Evolutionary conservation across 2,329 filamentous ascomycete genomes (phyloP).

Genomic region (Diaporthe sp.): DNA sequence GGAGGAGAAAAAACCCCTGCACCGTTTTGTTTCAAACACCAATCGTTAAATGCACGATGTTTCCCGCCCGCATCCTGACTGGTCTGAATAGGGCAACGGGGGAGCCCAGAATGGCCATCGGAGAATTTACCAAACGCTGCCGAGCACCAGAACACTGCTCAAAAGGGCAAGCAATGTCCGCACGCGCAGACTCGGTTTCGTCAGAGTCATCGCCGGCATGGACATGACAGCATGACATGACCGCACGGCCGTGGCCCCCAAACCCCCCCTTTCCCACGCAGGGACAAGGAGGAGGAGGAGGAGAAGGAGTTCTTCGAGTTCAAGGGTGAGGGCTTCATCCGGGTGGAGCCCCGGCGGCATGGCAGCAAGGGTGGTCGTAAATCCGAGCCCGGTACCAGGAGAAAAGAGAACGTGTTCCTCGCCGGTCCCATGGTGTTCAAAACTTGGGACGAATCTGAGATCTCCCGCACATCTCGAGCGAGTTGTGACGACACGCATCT

Average conservation of each 20-base stretch:
- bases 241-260: neutral
- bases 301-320: neutral
- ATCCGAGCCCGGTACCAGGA: neutral
- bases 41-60: constrained; percentile 14
- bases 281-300: constrained; percentile 1
- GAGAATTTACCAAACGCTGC: constrained; percentile 1
- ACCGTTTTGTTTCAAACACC: constrained; percentile 39
- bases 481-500: constrained; percentile 27
- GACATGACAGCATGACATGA: neutral
- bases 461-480: constrained; percentile 29
- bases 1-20: neutral
- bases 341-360: constrained; percentile 1
- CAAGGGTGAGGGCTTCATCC: constrained; percentile 16
- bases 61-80: constrained; percentile 27
- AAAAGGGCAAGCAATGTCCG: constrained; percentile 34
- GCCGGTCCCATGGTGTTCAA: neutral
- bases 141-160: constrained; percentile 15
- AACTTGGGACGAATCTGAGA: constrained; percentile 17
- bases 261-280: constrained; percentile 30
- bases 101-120: constrained; percentile 16
- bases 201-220: constrained; percentile 5
- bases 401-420: constrained; percentile 24
- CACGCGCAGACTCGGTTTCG: neutral
- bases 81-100: constrained; percentile 17
- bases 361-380: neutral